Evolutionary conservation across 139 green algal species (phyloP), one percentile per base, ranked within the genome.

Genomic region (Pleodorina starrii): DNA sequence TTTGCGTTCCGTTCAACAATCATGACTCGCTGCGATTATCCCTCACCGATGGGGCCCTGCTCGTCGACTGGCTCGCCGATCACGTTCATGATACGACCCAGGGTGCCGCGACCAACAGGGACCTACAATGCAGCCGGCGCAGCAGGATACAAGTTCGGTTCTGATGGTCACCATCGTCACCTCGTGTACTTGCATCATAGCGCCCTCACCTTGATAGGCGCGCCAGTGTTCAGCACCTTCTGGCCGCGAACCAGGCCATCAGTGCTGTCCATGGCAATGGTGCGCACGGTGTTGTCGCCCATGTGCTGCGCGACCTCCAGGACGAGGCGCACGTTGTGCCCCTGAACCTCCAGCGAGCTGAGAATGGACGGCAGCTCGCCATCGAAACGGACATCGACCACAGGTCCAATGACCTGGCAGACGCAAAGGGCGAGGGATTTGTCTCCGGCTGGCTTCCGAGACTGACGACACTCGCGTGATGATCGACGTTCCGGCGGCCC

Each of bases 61-160:
- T 99, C 98, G 81, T 99, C 98, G 68, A 99, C 98, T 27, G 98
- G 97, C 94, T 99, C 98, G 59, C 98, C 98, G 91, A 99, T 99
- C 44, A 99, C 98, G 90, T 99, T 99, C 87, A 99, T 99, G 94
- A 99, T 99, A 82, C 98, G 96, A 11, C 98, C 98, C 80, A 99
- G 93, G 14, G 98, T 99, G 76, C 98, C 96, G 43, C 97, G 95
- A 27, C 98, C 98, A 16, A 99, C 98, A 14, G 98, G 98, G 84
- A 99, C 96, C 96, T 98, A 93, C 89, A 66, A 60, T 60, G 17
- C 51, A 60, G 17, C 51, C 14, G 51, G 51, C 51, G 14, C 51
- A 60, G 14, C 17, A 60, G 51, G 51, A 17, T 32, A 14, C 11
- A 14, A 71, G 59, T 6, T 71, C 59, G 27, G 6, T n/a, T 14